Evolutionary conservation across 2,329 filamentous ascomycete species (phyloP).

Genomic region (Colletotrichum orbiculare): DNA sequence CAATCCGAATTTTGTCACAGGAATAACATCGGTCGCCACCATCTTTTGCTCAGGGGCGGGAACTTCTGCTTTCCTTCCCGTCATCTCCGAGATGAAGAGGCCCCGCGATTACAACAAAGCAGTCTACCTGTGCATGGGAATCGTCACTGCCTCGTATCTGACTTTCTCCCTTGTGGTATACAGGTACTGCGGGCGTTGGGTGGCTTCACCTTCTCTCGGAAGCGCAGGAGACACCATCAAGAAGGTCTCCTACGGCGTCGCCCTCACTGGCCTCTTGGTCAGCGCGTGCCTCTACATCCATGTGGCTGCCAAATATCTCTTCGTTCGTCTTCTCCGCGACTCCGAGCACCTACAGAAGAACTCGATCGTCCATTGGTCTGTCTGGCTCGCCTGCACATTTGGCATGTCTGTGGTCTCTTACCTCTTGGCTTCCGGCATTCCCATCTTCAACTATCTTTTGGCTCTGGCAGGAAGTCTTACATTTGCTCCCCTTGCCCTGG

Average conservation of each 20-base stretch:
- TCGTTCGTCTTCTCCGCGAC: conserved; percentile 51
- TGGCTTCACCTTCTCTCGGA: conserved; percentile 70
- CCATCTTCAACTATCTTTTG: conserved; percentile 49
- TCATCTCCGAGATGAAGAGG: conserved; percentile 73
- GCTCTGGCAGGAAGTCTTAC: conserved; percentile 47
- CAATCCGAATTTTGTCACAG: conserved; percentile 66
- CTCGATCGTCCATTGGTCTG: conserved; percentile 47
- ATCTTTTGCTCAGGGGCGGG: conserved; percentile 71
- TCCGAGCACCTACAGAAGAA: conserved; percentile 50
- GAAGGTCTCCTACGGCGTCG: conserved; percentile 71
- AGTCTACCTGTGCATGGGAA: conserved; percentile 66
- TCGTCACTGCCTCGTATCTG: conserved; percentile 68
- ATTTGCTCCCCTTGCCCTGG: conserved; percentile 49
- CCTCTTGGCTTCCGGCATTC: conserved; percentile 47
- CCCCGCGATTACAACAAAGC: conserved; percentile 71
- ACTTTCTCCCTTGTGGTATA: conserved; percentile 71
- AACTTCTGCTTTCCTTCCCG: conserved; percentile 70
- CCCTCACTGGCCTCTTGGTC: conserved; percentile 64
- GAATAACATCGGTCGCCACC: conserved; percentile 66
- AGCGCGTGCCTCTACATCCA: conserved; percentile 49
- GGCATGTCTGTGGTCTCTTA: conserved; percentile 44
- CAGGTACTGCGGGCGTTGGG: conserved; percentile 69
- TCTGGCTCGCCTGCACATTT: conserved; percentile 49
- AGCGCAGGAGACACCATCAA: conserved; percentile 69
- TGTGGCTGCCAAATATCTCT: conserved; percentile 53